A percentile compares a stretch with the other conserved stretches of the same genome.
phyloP scores from a whole-genome alignment of 2,329 filamentous ascomycete genomes.

The Neurospora sp. region DNA sequence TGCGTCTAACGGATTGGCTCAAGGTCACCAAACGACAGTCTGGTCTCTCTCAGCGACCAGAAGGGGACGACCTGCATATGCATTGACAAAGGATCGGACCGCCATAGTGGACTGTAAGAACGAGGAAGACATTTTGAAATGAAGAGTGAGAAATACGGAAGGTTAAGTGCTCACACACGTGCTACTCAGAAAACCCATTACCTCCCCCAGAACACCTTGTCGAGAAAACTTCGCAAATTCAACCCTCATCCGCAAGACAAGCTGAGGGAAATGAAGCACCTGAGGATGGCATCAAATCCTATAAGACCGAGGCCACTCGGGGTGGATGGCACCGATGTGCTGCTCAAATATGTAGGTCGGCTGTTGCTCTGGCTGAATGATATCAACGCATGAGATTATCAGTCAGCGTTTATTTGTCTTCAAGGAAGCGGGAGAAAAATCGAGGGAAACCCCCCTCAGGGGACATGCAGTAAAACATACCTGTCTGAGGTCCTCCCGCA shows the following conservation, averaged over 20 bases:
- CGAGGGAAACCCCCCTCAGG: background rate
- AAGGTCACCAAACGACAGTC: background rate
- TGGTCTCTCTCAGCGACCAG: background rate
- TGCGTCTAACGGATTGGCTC: background rate
- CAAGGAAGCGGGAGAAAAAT: background rate
- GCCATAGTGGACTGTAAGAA: background rate
- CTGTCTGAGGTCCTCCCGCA: background rate
- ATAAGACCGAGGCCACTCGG: background rate
- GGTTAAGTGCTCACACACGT: background rate
- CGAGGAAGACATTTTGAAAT: background rate
- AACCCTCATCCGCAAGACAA: background rate
- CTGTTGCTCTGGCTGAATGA: background rate
- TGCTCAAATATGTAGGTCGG: background rate
- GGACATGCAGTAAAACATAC: background rate
- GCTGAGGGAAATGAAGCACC: background rate
- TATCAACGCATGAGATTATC: background rate
- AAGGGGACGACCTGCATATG: background rate
- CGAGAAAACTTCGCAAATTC: background rate
- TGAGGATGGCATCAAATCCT: background rate
- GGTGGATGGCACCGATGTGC: background rate
- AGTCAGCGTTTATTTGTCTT: background rate
- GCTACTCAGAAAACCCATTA: background rate
- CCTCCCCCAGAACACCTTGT: background rate
- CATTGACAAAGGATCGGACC: background rate
- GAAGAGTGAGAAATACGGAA: background rate